Evolutionary conservation across 2,329 filamentous ascomycete species (phyloP), one percentile per base, ranked within the genome.

Genomic region (Magnaporthiopsis incrustans): DNA sequence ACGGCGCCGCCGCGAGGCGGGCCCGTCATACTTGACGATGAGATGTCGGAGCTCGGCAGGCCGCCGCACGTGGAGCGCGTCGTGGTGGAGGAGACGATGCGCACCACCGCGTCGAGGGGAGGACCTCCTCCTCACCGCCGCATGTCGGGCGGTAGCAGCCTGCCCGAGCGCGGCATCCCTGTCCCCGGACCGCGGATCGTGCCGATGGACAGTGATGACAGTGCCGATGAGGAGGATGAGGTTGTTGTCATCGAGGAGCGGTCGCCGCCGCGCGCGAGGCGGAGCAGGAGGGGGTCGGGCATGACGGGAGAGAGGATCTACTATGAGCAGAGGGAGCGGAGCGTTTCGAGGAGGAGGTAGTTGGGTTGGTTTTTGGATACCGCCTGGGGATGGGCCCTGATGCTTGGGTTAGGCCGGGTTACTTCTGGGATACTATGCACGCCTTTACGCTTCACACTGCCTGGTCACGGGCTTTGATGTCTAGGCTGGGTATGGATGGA

Each of bases 181-280:
- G 62, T 62, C 30, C 30, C 57, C 12, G 63, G 61, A 7, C 44
- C 65, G 50, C 66, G 69, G 59, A 67, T 68, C 64, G 65, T 65
- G 64, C 65, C 69, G 61, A 64, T 68, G 56, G 69, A 69, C 7
- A 57, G 53, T 15, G 62, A 59, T 59, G 59, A 22, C 63, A 67
- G 66, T n/a, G 68, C 66, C 14, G 66, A 65, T 11, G 71, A 72
- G 3, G 72, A 74, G 3, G 72, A 74, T 38, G 73, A 75, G 70
- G 70, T 75, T 12, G 72, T 75, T 3, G 74, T 75, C 27, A 73
- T 75, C 63, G 74, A 75, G 68, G 73, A 75, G 68, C 68, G 71
- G 25, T 70, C 66, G 18, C 71, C 71, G 61, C 67, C 70, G 57
- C 66, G 68, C 64, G 65, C 68, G 61, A 67, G 67, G 53, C 68